Percentiles rank a stretch among this genome's conserved stretches.
Evolutionary conservation across 345 rosid species (phyloP).

Genomic region (Cardamine resedifolia): DNA sequence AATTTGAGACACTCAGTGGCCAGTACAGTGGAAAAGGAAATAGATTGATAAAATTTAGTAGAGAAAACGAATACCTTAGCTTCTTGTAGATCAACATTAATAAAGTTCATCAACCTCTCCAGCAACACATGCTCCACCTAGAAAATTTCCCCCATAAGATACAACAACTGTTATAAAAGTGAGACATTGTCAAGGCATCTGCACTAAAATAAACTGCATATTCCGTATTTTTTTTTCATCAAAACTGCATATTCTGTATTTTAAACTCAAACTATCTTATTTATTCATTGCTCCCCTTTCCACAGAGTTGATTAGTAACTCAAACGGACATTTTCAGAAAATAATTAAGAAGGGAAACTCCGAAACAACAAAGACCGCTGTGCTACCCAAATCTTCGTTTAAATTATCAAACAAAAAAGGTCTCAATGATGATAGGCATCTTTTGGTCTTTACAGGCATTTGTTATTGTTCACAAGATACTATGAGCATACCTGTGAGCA

Average conservation of each 20-base stretch:
- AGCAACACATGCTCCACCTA: slow-evolving; percentile 86
- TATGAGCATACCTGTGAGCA: slow-evolving; percentile 74
- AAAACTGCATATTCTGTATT: too few relatives aligned
- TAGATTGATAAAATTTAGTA: background rate
- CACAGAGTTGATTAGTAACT: background rate
- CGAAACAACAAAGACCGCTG: background rate
- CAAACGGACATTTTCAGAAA: background rate
- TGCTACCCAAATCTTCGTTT: background rate
- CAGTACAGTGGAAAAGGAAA: background rate
- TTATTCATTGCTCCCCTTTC: background rate
- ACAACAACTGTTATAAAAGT: slow-evolving; percentile 12
- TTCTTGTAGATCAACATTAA: slow-evolving; percentile 70
- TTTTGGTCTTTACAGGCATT: background rate
- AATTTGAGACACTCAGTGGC: background rate
- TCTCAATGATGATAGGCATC: slow-evolving; percentile 2
- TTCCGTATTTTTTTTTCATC: too few relatives aligned
- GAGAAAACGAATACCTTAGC: slow-evolving; percentile 56
- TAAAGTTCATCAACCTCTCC: slow-evolving; percentile 67
- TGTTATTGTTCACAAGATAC: background rate
- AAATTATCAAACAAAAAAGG: slow-evolving; percentile 1
- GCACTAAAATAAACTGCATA: background rate
- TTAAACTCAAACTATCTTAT: background rate
- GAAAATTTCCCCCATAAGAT: background rate
- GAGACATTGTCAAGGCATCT: background rate
- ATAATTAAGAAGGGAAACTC: background rate